phyloP scores from a whole-genome alignment of 108 stramenopile genomes.

The Cyclostephanos invisitatus region DNA sequence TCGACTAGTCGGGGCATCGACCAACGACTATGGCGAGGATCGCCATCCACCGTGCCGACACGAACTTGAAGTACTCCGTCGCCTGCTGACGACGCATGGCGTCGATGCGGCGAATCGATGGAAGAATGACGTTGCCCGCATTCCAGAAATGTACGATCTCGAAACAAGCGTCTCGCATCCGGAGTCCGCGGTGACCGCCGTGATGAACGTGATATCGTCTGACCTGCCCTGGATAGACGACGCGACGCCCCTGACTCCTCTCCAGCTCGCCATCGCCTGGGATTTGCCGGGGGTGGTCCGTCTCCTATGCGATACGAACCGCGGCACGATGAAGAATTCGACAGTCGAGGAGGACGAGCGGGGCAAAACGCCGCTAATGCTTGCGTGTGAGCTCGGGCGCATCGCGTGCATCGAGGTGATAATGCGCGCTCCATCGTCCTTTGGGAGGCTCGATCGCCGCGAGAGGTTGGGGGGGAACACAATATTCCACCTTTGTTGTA shows the following conservation, averaged over 20 bases:
- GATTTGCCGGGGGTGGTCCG: slow-evolving; percentile 27
- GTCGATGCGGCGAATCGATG: slow-evolving; percentile 9
- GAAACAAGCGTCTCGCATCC: background rate
- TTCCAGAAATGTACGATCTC: background rate
- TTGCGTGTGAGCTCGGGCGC: slow-evolving; percentile 59
- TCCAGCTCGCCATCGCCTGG: slow-evolving; percentile 30
- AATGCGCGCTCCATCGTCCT: slow-evolving; percentile 17
- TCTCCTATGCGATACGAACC: background rate
- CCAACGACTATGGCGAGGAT: background rate
- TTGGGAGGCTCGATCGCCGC: slow-evolving; percentile 31
- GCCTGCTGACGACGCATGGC: slow-evolving; percentile 19
- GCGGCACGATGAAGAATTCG: background rate
- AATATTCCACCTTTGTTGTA: slow-evolving; percentile 44
- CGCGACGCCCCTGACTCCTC: slow-evolving; percentile 22
- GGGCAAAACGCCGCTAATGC: slow-evolving; percentile 50
- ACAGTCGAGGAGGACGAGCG: slow-evolving; percentile 28
- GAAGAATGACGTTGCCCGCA: slow-evolving; percentile 6
- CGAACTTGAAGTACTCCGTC: slow-evolving; percentile 1
- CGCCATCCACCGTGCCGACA: background rate
- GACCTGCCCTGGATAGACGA: slow-evolving; percentile 16
- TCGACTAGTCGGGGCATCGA: background rate
- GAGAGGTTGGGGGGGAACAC: slow-evolving; percentile 38
- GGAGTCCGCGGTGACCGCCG: background rate
- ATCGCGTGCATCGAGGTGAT: slow-evolving; percentile 55
- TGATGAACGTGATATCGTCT: background rate